These are phyloP conservation scores for Tuber magnatum DNA, from an alignment of 495 filamentous ascomycete genomes.

Conservation along the genomic window DNA sequence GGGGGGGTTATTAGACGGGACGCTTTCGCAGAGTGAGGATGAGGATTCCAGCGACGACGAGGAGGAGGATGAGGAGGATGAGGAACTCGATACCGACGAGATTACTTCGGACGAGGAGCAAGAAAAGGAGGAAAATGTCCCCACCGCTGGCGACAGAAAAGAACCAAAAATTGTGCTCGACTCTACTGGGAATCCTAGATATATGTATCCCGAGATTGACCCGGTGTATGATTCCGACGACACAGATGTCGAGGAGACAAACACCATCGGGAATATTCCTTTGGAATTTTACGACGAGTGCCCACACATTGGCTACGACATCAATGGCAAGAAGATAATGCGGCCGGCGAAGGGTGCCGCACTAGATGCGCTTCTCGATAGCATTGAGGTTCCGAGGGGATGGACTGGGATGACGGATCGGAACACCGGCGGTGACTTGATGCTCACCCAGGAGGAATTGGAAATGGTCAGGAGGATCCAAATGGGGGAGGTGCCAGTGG, in stretches of 20 bases:
- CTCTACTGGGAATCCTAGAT: slow-evolving; percentile 66
- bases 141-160: not conserved
- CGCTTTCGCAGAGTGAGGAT: slow-evolving; percentile 54
- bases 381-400: slow-evolving; percentile 94
- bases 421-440: slow-evolving; percentile 80
- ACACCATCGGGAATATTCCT: slow-evolving; percentile 94
- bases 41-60: slow-evolving; percentile 44
- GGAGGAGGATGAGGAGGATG: slow-evolving; percentile 28
- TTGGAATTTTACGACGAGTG: slow-evolving; percentile 93
- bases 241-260: slow-evolving; percentile 68
- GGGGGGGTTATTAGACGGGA: slow-evolving; percentile 56
- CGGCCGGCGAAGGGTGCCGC: slow-evolving; percentile 91
- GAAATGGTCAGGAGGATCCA: slow-evolving; percentile 83
- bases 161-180: slow-evolving; percentile 49
- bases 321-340: slow-evolving; percentile 96
- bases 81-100: slow-evolving; percentile 42
- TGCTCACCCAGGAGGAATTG: slow-evolving; percentile 79
- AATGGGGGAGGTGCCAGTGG: slow-evolving; percentile 78
- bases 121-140: slow-evolving; percentile 43
- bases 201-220: slow-evolving; percentile 81
- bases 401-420: slow-evolving; percentile 96
- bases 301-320: slow-evolving; percentile 96
- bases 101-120: slow-evolving; percentile 38
- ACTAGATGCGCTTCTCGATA: slow-evolving; percentile 86
- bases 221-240: slow-evolving; percentile 95